Evolutionary conservation across 768 basidiomycete genomes (phyloP), one percentile per base, ranked within the genome.

Genomic region (Pholiota microspora): DNA sequence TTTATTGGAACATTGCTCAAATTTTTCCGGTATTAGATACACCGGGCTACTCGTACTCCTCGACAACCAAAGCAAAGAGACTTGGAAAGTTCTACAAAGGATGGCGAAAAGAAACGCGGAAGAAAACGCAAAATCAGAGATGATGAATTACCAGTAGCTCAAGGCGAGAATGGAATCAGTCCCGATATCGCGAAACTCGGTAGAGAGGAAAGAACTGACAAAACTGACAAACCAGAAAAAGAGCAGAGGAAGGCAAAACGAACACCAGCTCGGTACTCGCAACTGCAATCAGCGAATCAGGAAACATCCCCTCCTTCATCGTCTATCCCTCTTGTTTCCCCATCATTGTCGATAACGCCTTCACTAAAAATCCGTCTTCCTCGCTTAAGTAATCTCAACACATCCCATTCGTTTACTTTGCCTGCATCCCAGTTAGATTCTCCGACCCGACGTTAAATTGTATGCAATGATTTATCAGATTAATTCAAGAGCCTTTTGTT

Each of bases 301-400:
- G 49, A 57, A 29, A 56, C 67, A 16, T 55, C 65, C n/a, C 58
- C 62, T 15, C 36, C 57, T 18, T 57, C 61, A 13, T 59, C 65
- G 15, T 58, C 62, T 31, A 56, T 62, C 4, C 55, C 64, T 48
- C 57, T 57, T 50, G 55, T 61, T 44, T 64, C 70, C 27, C 59
- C 69, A 47, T 64, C 65, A 1, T 57, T 61, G 38, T 69, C 74
- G 12, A 59, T 69, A 28, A 73, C 77, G 0, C 77, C 80, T n/a
- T 77, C 78, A 21, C 76, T 82, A 49, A 81, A 81, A 62, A 82
- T 82, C 48, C 77, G 81, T 34, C 74, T 82, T 49, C 80, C 80
- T 15, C 74, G 74, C n/a, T 67, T 79, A 51, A 77, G 71, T 55
- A 73, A 67, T 46, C 48, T 62, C 34, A 64, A 59, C 40, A 54